These are phyloP conservation scores for Tricharina praecox DNA, from an alignment of 495 filamentous ascomycete genomes.

Conservation along the genomic window DNA sequence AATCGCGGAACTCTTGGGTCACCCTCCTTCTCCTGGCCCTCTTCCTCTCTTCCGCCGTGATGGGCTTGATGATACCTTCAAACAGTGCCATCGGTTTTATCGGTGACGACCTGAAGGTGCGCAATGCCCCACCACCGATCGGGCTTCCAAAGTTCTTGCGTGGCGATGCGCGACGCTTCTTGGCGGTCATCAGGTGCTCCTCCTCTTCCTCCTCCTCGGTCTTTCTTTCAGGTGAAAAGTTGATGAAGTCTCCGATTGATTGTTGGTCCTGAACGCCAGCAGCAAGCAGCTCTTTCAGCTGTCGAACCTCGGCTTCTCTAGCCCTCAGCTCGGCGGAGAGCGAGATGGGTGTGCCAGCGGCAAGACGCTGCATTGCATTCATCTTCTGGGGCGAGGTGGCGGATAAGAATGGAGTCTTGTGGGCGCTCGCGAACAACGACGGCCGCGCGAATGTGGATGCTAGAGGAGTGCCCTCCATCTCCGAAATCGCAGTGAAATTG, in stretches of 20 bases:
- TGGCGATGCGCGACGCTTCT: conserved; percentile 19
- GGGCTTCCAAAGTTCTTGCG: background rate
- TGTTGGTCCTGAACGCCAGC: conserved; percentile 9
- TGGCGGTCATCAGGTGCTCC: conserved; percentile 18
- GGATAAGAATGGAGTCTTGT: conserved; percentile 23
- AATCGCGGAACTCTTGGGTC: conserved; percentile 24
- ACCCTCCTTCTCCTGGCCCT: conserved; percentile 21
- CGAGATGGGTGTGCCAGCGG: conserved; percentile 4
- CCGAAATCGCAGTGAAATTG: background rate
- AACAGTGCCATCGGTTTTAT: conserved; percentile 6
- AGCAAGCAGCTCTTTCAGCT: conserved; percentile 17
- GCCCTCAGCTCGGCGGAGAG: background rate
- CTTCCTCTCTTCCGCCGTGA: conserved; percentile 16
- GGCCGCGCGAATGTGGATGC: conserved; percentile 12
- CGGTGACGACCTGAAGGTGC: conserved; percentile 14
- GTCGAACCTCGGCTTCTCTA: conserved; percentile 21
- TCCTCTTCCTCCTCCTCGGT: too few species aligned
- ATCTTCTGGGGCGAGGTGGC: conserved; percentile 23
- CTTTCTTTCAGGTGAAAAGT: conserved; percentile 25
- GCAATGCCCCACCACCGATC: conserved; percentile 5
- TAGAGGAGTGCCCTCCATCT: conserved; percentile 7
- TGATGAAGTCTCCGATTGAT: conserved; percentile 20
- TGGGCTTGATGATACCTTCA: conserved; percentile 2
- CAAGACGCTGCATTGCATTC: conserved; percentile 18
- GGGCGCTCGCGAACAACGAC: conserved; percentile 23